Evolutionary conservation across 2,329 filamentous ascomycete species (phyloP), one percentile per base, ranked within the genome.

Genomic region (Chrysoporthe cubensis): DNA sequence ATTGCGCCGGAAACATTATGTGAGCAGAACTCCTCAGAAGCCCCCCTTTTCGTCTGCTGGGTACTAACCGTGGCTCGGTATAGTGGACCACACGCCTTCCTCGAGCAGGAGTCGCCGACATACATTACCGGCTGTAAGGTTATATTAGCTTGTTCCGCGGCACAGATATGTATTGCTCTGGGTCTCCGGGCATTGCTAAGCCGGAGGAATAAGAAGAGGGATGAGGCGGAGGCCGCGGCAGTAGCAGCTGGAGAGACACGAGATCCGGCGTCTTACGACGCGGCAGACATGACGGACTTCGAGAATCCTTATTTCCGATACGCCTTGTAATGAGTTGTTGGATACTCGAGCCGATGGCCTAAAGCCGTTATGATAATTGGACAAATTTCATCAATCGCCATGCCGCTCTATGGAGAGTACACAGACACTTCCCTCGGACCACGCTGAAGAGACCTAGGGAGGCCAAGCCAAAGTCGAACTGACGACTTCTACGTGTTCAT

Each of bases 81-180:
- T 16, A 61, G 59, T 48, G 80, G 81, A 1, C 81, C 80, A 2
- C 80, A 83, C 58, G 82, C 82, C 0, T 85, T 84, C 71, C 68
- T 84, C 2, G 77, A 76, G 0, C 63, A 72, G 0, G 83, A 85
- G 70, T 76, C 82, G 0, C 84, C 84, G 0, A 72, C 79, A 0
- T 88, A 87, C 42, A 75, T 77, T 42, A 86, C 85, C 0, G 86
- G 85, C 0, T 85, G 82, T 63, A 85, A 82, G 66, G 75, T 85
- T 8, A 82, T 84, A 18, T 73, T 87, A 3, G 80, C 78, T 26
- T 85, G 83, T 70, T 76, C 81, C 7, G 79, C 76, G 21, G 76
- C 75, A 9, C 81, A 83, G 69, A 73, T 83, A n/a, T 74, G 74
- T 18, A 70, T 81, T 18, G 77, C 78, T n/a, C 61, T 79, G 57